These are phyloP conservation scores for Eucalyptus virginea DNA, from an alignment of 345 rosid genomes.

Conservation along the genomic window DNA sequence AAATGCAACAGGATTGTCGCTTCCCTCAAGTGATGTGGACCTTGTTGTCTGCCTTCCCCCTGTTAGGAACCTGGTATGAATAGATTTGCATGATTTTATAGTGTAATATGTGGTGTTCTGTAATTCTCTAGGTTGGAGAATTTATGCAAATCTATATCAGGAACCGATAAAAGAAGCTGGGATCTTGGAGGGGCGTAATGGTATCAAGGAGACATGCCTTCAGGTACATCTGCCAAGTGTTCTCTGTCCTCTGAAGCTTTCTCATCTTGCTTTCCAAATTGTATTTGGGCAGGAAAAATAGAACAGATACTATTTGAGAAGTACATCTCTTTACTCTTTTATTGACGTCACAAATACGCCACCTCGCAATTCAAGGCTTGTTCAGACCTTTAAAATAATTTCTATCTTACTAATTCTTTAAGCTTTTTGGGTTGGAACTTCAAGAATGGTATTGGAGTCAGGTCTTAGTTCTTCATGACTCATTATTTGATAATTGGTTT, in stretches of 20 bases:
- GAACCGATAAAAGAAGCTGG: conserved; percentile 99
- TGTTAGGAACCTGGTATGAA: conserved; percentile 82
- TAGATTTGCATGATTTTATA: conserved; percentile 1
- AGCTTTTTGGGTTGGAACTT: neutral
- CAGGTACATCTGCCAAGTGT: conserved; percentile 41
- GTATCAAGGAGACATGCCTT: conserved; percentile 97
- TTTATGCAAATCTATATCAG: conserved; percentile 19
- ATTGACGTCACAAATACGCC: neutral
- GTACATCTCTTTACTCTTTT: neutral
- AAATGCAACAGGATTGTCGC: conserved; percentile 89
- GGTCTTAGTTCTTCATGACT: neutral
- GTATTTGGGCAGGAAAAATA: neutral
- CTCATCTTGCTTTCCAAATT: neutral
- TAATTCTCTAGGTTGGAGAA: neutral
- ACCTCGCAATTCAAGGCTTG: neutral
- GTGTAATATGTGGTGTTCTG: neutral
- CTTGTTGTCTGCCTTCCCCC: conserved; percentile 98
- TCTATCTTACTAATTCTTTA: neutral
- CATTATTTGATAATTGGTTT: neutral
- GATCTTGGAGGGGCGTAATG: conserved; percentile 98
- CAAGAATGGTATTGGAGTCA: neutral
- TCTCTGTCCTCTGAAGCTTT: neutral
- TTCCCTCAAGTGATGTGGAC: conserved; percentile 97
- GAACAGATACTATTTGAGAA: neutral
- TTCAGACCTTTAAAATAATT: neutral